A percentile compares a stretch with the other conserved stretches of the same genome.
These are phyloP conservation scores for Rhodotorula paludigena DNA, from an alignment of 768 basidiomycete species.

Conservation along the genomic window DNA sequence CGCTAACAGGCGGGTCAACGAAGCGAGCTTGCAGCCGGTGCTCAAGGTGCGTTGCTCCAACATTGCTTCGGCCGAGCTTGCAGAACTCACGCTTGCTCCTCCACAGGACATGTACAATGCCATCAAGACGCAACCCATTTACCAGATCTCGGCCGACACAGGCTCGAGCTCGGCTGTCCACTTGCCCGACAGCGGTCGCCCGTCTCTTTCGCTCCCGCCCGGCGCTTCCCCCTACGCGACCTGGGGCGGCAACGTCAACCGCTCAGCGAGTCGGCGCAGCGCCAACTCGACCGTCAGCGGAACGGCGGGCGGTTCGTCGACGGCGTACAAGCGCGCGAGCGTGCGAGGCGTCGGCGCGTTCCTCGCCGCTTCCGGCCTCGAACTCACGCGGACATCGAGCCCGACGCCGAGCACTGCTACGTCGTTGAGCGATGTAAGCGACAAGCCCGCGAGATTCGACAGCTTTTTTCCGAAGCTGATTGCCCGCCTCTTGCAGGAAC, in stretches of 20 bases:
- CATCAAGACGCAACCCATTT: slow-evolving; percentile 56
- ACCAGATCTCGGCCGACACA: slow-evolving; percentile 23
- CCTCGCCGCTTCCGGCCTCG: slow-evolving; percentile 63
- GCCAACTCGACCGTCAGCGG: slow-evolving; percentile 1
- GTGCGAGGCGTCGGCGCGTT: slow-evolving; percentile 82
- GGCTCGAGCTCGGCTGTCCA: slow-evolving; percentile 32
- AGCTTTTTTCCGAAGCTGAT: background rate
- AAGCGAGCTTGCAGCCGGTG: slow-evolving; percentile 74
- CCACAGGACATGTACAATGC: slow-evolving; percentile 79
- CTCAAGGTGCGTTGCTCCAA: slow-evolving; percentile 62
- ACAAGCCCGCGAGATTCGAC: too few relatives aligned
- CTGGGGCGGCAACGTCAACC: slow-evolving; percentile 34
- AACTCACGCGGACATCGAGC: slow-evolving; percentile 69
- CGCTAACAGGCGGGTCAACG: too few relatives aligned
- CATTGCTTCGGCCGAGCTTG: slow-evolving; percentile 1
- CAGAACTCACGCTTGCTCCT: slow-evolving; percentile 46
- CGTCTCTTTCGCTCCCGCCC: slow-evolving; percentile 32
- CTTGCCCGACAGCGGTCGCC: slow-evolving; percentile 34
- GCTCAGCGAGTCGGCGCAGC: slow-evolving; percentile 56
- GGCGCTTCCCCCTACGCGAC: slow-evolving; percentile 40
- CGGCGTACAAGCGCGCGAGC: slow-evolving; percentile 75
- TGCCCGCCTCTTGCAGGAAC: slow-evolving; percentile 52
- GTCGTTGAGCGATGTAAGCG: slow-evolving; percentile 65
- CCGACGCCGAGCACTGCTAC: slow-evolving; percentile 92
- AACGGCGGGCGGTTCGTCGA: slow-evolving; percentile 45